Base-by-base conservation (phyloP, 2,329 filamentous ascomycete genomes). In the Rutstroemia sp. region DNA sequence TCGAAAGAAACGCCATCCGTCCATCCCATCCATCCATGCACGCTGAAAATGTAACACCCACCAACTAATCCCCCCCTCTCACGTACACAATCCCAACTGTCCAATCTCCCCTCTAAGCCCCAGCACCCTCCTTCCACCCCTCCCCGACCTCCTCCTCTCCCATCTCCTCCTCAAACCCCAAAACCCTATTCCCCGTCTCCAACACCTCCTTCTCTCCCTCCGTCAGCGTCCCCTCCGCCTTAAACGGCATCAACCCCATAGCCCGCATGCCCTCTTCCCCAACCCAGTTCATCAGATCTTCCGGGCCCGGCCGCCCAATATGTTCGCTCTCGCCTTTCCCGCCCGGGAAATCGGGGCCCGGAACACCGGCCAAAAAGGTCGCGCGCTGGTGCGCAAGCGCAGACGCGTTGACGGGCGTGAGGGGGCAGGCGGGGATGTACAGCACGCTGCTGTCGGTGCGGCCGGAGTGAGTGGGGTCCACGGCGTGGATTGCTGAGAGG, bases 361-460 rank as follows among this genome's bases (percentile, higher is more conserved):
- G 85, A 0, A 78, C 80, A 4, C 89, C 90, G 0, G 74, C 68
- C 2, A 86, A 70, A 63, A 92, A 92, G 0, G 82, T 80, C n/a
- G 81, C 75, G 21, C 86, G 79, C 73, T 95, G 89, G n/a, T 81
- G 78, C 2, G 73, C 77, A 1, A 92, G 75, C 66, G 91, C 92
- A 19, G 79, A 72, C 0, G 87, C 83, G 64, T 94, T 96, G 47
- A 76, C 73, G 50, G 85, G 80, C 0, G 90, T 95, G 30, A 90
- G 77, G 0, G 92, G 91, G 54, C 88, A 94, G 0, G 89, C 85
- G 0, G 92, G 91, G 55, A 96, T 95, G 66, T 96, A 96, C 58
- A 96, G 67, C 0, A 96, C 92, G 63, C 86, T 91, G 0, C 88
- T 90, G 70, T 96, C 92, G 0, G 75, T 71, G 1, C 73, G 76